Conservation (phyloP, 2,329 filamentous ascomycete genomes). For the Fusarium pseudocircinatum region DNA sequence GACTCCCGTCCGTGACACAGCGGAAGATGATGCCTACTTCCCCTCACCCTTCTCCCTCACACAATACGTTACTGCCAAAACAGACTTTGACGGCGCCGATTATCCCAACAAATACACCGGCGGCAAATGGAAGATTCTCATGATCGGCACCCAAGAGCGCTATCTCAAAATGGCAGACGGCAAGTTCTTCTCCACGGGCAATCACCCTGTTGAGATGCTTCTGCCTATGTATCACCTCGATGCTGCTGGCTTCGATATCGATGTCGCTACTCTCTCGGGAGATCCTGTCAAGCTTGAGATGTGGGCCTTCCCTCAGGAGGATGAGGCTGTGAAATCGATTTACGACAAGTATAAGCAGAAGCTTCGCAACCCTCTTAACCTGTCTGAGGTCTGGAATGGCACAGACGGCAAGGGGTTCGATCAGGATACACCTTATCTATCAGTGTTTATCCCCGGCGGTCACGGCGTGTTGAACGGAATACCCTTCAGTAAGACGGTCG, state of each 20-base stretch:
- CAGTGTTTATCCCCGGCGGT: neutral
- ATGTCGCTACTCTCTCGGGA: neutral
- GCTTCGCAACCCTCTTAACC: neutral
- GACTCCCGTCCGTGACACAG: neutral
- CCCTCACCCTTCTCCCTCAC: constrained; percentile 2
- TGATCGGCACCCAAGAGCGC: neutral
- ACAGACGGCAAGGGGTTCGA: neutral
- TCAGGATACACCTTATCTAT: neutral
- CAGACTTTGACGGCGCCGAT: constrained; percentile 4
- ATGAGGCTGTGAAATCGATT: neutral
- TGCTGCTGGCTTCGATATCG: neutral
- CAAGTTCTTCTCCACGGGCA: neutral
- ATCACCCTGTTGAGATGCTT: constrained; percentile 4
- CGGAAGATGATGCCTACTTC: constrained; percentile 10
- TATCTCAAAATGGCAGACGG: constrained; percentile 10
- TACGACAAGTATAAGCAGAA: neutral
- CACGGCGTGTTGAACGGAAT: neutral
- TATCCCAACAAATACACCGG: constrained; percentile 1
- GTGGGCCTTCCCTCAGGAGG: constrained; percentile 3
- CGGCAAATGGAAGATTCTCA: constrained; percentile 3
- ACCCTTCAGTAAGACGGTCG: neutral
- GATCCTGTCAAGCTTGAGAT: constrained; percentile 3
- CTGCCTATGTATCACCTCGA: neutral
- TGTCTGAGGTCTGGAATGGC: neutral
- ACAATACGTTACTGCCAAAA: neutral